Conservation (phyloP, 805 yeast genomes). For the Wickerhamiella bombiphila region DNA sequence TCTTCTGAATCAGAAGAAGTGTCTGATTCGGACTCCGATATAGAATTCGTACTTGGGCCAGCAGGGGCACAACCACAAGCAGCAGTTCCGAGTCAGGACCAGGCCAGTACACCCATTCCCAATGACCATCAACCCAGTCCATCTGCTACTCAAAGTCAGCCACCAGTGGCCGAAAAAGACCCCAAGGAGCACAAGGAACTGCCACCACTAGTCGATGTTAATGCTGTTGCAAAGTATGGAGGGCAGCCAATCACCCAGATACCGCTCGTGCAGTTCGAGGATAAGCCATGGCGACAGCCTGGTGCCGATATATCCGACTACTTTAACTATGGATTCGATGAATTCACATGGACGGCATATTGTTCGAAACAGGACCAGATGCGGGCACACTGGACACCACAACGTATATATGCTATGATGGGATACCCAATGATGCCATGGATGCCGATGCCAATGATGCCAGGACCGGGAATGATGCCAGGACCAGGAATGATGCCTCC, state of each 20-base stretch:
- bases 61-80: slow-evolving; percentile 15
- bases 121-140: slow-evolving; percentile 20
- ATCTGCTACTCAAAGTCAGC: slow-evolving; percentile 7
- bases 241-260: slow-evolving; percentile 75
- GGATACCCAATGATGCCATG: slow-evolving; percentile 20
- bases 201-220: slow-evolving; percentile 36
- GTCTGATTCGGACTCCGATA: slow-evolving; percentile 40
- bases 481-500: slow-evolving; percentile 10
- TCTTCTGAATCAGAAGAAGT: neutral
- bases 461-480: slow-evolving; percentile 7
- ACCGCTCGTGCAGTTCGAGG: slow-evolving; percentile 65
- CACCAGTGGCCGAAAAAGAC: slow-evolving; percentile 16
- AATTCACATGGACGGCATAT: slow-evolving; percentile 88
- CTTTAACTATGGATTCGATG: slow-evolving; percentile 94
- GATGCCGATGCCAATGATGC: slow-evolving; percentile 15
- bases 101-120: slow-evolving; percentile 2
- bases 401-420: slow-evolving; percentile 34
- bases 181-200: slow-evolving; percentile 13
- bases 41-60: slow-evolving; percentile 61
- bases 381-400: slow-evolving; percentile 66
- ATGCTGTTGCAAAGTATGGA: slow-evolving; percentile 55
- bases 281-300: slow-evolving; percentile 97
- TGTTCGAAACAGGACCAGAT: slow-evolving; percentile 73
- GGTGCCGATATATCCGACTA: slow-evolving; percentile 92
- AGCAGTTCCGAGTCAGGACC: slow-evolving; percentile 16